phyloP scores from a whole-genome alignment of 352 stramenopile species.

The Globisporangium emineosum region DNA sequence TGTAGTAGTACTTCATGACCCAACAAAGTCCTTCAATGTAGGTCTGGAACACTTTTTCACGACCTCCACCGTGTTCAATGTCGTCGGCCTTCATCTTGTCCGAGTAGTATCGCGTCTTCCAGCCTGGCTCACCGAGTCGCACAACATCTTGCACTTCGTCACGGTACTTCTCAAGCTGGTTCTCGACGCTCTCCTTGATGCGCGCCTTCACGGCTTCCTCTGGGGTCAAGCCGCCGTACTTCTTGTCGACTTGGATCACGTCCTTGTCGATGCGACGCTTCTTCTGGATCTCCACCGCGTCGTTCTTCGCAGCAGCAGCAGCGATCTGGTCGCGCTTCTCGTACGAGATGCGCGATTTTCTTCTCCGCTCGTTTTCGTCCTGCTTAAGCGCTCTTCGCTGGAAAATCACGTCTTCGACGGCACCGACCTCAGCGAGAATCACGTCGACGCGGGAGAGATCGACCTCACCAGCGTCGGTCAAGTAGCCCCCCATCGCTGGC shows the following conservation, averaged over 20 bases:
- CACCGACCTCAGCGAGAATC: slow-evolving; percentile 94
- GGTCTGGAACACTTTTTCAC: slow-evolving; percentile 90
- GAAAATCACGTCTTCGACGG: slow-evolving; percentile 97
- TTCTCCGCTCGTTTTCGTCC: slow-evolving; percentile 67
- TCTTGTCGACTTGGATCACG: slow-evolving; percentile 63
- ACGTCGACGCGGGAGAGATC: slow-evolving; percentile 95
- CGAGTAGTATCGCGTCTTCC: slow-evolving; percentile 94
- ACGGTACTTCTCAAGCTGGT: slow-evolving; percentile 77
- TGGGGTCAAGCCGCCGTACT: slow-evolving; percentile 59
- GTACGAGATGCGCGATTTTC: slow-evolving; percentile 62
- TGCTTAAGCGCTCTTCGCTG: slow-evolving; percentile 82
- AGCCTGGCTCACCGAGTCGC: slow-evolving; percentile 93
- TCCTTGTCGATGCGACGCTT: slow-evolving; percentile 69
- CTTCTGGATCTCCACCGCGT: slow-evolving; percentile 77
- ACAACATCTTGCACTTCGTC: slow-evolving; percentile 92
- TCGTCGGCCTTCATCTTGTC: slow-evolving; percentile 87
- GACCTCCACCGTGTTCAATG: slow-evolving; percentile 78
- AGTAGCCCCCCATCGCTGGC: slow-evolving; percentile 89
- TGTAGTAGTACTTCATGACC: slow-evolving; percentile 99
- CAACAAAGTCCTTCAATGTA: slow-evolving; percentile 99
- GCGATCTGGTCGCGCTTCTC: slow-evolving; percentile 73
- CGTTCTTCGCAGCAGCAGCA: slow-evolving; percentile 54
- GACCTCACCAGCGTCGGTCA: slow-evolving; percentile 94
- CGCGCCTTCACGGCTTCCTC: slow-evolving; percentile 77
- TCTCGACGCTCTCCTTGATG: slow-evolving; percentile 74